A percentile compares a stretch with the other conserved stretches of the same genome.
Evolutionary conservation across 345 rosid species (phyloP).

Genomic region (Noccaea caerulescens): DNA sequence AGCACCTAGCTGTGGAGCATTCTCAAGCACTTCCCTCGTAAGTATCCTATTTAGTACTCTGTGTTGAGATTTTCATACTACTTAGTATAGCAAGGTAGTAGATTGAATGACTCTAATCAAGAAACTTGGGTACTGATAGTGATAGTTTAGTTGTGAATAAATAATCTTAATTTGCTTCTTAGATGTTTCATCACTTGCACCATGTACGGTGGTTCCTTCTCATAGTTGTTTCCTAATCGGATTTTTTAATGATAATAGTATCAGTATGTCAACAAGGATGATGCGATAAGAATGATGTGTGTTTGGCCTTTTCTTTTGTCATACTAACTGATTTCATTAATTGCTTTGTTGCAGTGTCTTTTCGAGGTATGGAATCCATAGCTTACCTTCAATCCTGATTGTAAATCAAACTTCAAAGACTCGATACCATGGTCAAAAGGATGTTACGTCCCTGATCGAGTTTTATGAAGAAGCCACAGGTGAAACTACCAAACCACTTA

Average conservation of each 20-base stretch:
- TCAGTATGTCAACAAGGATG: neutral
- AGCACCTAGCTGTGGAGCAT: constrained; percentile 71
- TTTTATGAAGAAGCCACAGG: constrained; percentile 81
- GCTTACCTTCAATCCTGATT: constrained; percentile 76
- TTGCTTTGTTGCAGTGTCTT: constrained; percentile 57
- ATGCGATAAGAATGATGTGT: neutral
- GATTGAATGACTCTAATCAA: constrained; percentile 7
- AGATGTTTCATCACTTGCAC: neutral
- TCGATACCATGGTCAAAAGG: constrained; percentile 64
- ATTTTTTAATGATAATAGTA: neutral
- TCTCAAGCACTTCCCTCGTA: constrained; percentile 80
- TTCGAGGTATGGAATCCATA: constrained; percentile 84
- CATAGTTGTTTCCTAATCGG: neutral
- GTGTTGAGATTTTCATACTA: neutral
- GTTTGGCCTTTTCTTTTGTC: neutral
- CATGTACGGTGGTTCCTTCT: neutral
- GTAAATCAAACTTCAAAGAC: constrained; percentile 64
- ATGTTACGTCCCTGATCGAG: constrained; percentile 60
- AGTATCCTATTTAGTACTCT: constrained; percentile 27
- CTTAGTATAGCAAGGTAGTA: neutral
- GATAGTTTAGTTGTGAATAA: neutral
- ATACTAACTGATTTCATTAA: neutral
- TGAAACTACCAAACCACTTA: constrained; percentile 27
- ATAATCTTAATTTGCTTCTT: neutral
- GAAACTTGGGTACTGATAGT: neutral